Evolutionary conservation across 1,139 yeast species (phyloP), one percentile per base, ranked within the genome.

Genomic region (Hyphopichia burtonii): DNA sequence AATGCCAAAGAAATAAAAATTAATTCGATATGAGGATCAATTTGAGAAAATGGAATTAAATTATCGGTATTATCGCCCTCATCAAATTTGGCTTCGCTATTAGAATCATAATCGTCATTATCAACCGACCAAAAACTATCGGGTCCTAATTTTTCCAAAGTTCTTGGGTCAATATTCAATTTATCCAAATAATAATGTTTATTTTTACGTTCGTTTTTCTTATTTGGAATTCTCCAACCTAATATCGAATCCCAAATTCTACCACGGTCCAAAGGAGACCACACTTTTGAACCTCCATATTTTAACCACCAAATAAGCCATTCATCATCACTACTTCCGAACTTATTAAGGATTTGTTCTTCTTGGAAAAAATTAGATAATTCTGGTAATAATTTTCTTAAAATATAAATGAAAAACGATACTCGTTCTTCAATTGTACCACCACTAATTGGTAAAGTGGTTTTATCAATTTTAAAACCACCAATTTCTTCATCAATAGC

Each of bases 271-370:
- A 76, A 74, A 47, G 84, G 76, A 41, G 91, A 84, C 80, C 95
- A 83, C 8, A 86, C 91, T 61, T 87, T 86, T 11, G 94, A 79
- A n/a, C 97, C 97, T 56, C 88, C 80, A 74, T 88, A 90, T 57
- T 90, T 88, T 49, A 90, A 70, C 97, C 97, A 91, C 96, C 96
- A 91, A 31, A 88, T 75, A 31, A 90, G 69, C 97, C 97, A 91
- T 56, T 86, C 94, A 53, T 87, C 94, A 52, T 88, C 91, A 42
- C 78, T 75, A 38, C 79, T 68, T 33, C 83, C 83, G 49, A 78
- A 70, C 37, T 82, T 76, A 43, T 79, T 72, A 41, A 86, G 64
- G 32, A 86, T 80, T 47, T 86, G 93, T 55, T 91, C 97, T 54
- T 89, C 96, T 37, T 81, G 84, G 51, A 91, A 80, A 49, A 82